Conservation (phyloP, 2,329 filamentous ascomycete species). For the Spiromastix sp. region DNA sequence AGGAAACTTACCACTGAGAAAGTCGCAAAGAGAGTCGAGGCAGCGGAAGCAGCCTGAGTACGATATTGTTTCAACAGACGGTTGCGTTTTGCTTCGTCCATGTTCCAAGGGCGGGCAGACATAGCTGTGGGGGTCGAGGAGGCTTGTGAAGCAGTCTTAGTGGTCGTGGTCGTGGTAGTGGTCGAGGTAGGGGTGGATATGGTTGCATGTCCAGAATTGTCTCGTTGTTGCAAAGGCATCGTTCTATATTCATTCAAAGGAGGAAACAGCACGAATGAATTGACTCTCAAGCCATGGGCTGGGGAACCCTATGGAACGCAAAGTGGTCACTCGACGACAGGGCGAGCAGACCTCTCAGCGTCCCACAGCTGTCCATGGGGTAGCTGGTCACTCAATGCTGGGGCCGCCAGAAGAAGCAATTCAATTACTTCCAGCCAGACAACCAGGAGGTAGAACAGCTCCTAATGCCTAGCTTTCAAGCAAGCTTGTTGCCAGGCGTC, state of each 20-base stretch:
- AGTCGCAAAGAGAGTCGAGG: slow-evolving; percentile 35
- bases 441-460: not conserved
- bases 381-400: not conserved
- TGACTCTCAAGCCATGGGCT: slow-evolving; percentile 21
- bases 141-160: slow-evolving; percentile 23
- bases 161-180: slow-evolving; percentile 21
- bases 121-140: slow-evolving; percentile 21
- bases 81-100: slow-evolving; percentile 32
- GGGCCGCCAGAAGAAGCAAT: no score
- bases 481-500: no score
- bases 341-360: slow-evolving; percentile 41
- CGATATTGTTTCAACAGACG: slow-evolving; percentile 35
- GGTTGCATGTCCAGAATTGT: slow-evolving; percentile 27
- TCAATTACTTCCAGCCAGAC: not conserved
- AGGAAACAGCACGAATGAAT: not conserved
- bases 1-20: slow-evolving; percentile 33
- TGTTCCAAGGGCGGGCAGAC: slow-evolving; percentile 22
- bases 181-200: slow-evolving; percentile 13
- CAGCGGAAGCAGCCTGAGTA: slow-evolving; percentile 36
- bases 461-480: not conserved
- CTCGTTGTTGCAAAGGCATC: slow-evolving; percentile 12
- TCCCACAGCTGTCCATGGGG: slow-evolving; percentile 39
- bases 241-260: not conserved
- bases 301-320: slow-evolving; percentile 43
- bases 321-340: slow-evolving; percentile 38